Evolutionary conservation across 306 rosid species (phyloP).

Genomic region (Prunus campanulata): DNA sequence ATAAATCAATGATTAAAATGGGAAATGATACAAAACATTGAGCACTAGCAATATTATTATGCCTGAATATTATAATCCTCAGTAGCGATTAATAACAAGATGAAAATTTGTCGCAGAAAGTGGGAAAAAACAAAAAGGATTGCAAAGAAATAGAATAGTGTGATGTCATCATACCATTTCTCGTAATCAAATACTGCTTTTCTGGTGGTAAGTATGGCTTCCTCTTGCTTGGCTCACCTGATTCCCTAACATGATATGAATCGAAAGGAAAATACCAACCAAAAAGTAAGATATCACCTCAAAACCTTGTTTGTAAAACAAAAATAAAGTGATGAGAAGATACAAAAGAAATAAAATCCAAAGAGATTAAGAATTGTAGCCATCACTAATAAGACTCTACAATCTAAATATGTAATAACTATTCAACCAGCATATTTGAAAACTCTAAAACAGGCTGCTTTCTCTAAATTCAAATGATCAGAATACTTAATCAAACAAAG

Average conservation of each 20-base stretch:
- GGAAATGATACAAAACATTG: not conserved
- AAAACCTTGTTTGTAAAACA: not conserved
- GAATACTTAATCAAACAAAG: not conserved
- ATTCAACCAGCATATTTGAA: not conserved
- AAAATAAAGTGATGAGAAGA: not conserved
- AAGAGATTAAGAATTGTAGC: not conserved
- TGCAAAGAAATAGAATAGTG: not conserved
- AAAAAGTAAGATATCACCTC: not conserved
- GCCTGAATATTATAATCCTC: not conserved
- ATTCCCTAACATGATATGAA: conserved; percentile 61
- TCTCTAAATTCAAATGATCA: not conserved
- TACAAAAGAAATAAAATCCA: not conserved
- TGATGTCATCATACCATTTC: conserved; percentile 60
- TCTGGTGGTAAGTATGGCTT: conserved; percentile 79
- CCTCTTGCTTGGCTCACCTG: conserved; percentile 91
- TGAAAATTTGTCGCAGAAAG: not conserved
- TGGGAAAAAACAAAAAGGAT: not conserved
- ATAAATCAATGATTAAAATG: not conserved
- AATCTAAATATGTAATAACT: not conserved
- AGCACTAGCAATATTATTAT: not conserved
- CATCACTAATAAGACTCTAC: not conserved
- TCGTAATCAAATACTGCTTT: conserved; percentile 85
- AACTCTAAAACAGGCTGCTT: not conserved
- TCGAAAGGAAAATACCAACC: not conserved
- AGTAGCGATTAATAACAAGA: not conserved